phyloP scores from a whole-genome alignment of 2,329 filamentous ascomycete species.

The Rugonectria rugulosa region DNA sequence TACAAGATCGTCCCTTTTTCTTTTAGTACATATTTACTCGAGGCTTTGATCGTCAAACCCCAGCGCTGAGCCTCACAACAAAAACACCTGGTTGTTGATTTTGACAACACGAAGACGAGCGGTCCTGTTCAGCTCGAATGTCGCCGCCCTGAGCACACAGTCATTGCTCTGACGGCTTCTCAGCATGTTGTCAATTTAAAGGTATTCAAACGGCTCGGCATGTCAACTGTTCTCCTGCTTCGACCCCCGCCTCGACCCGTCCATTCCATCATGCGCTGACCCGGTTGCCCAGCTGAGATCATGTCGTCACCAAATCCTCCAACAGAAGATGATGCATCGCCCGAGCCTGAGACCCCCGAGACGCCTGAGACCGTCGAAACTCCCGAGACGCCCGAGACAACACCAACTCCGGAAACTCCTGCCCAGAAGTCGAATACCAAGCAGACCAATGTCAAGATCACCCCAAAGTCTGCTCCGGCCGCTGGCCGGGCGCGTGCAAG shows the following conservation, averaged over 20 bases:
- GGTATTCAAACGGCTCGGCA: conserved; percentile 28
- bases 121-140: conserved; percentile 10
- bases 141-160: conserved; percentile 4
- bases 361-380: conserved; percentile 4
- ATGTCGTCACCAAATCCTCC: conserved; percentile 40
- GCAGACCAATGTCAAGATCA: conserved; percentile 34
- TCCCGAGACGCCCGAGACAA: neutral
- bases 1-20: neutral
- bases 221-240: neutral
- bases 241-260: conserved; percentile 11
- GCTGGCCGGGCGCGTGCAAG: conserved; percentile 42
- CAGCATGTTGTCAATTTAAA: conserved; percentile 39
- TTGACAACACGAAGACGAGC: conserved; percentile 4
- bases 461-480: conserved; percentile 54
- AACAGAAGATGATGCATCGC: conserved; percentile 36
- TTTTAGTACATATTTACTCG: neutral
- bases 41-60: conserved; percentile 2
- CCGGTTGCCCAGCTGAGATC: conserved; percentile 26
- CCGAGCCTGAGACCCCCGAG: conserved; percentile 28
- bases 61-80: conserved; percentile 6
- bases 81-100: conserved; percentile 19
- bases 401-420: conserved; percentile 30
- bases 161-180: conserved; percentile 26
- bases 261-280: conserved; percentile 26
- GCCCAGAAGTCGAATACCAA: conserved; percentile 20